phyloP scores from a whole-genome alignment of 1,284 basidiomycete species.

The Phlebopus sp. region DNA sequence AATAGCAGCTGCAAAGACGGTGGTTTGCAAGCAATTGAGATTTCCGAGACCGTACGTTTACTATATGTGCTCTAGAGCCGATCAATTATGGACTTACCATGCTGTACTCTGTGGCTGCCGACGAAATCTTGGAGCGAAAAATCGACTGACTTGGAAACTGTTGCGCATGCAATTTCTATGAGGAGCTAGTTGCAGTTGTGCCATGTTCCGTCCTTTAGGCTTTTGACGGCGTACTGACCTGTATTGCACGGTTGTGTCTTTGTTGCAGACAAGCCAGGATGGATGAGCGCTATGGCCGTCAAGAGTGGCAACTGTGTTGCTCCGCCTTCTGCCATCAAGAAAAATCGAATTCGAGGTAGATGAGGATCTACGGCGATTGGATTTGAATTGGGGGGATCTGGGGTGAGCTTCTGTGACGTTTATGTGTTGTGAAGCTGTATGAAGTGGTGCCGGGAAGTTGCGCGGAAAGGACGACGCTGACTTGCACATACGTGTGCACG shows the following conservation, averaged over 20 bases:
- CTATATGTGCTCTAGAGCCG: slow-evolving; percentile 9
- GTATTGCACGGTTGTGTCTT: neutral
- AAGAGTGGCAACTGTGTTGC: slow-evolving; percentile 2
- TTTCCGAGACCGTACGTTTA: slow-evolving; percentile 13
- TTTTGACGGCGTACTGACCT: neutral
- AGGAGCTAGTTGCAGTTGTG: slow-evolving; percentile 11
- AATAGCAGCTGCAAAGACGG: slow-evolving; percentile 30
- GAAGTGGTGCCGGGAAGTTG: slow-evolving; percentile 20
- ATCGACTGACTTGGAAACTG: slow-evolving; percentile 8
- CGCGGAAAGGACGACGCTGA: slow-evolving; percentile 17
- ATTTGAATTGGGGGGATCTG: slow-evolving; percentile 26
- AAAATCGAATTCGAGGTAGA: slow-evolving; percentile 19
- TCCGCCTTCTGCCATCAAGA: slow-evolving; percentile 5
- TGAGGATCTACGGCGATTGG: slow-evolving; percentile 25
- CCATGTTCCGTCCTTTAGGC: slow-evolving; percentile 8
- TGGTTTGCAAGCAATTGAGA: slow-evolving; percentile 26
- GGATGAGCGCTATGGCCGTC: neutral
- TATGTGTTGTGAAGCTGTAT: neutral
- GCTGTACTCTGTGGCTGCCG: slow-evolving; percentile 1
- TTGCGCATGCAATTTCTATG: slow-evolving; percentile 15
- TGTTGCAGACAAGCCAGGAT: slow-evolving; percentile 4
- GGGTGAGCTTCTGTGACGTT: slow-evolving; percentile 19
- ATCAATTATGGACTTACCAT: slow-evolving; percentile 9
- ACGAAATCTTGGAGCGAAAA: slow-evolving; percentile 19
- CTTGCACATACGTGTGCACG: slow-evolving; percentile 1